Evolutionary conservation across 768 basidiomycete genomes (phyloP).

Genomic region (Lanmaoa pseudosensibilis): DNA sequence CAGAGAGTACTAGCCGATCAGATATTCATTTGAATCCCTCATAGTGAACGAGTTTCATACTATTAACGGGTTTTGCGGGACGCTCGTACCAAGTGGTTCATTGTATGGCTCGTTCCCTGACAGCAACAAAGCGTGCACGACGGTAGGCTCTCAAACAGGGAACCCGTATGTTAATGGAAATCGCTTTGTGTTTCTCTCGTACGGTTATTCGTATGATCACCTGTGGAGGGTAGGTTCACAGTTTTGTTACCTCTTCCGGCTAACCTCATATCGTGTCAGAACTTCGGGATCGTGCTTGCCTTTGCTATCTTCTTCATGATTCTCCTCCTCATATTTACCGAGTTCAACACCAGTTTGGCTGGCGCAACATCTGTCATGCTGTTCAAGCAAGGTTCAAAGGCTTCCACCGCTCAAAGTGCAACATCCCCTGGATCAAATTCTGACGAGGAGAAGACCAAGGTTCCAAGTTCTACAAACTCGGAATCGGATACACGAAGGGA

Average conservation of each 20-base stretch:
- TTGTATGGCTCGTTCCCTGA: constrained; percentile 57
- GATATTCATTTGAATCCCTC: constrained; percentile 64
- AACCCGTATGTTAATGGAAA: constrained; percentile 61
- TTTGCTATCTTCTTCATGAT: constrained; percentile 61
- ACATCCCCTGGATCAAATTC: constrained; percentile 18
- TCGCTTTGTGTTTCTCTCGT: constrained; percentile 48
- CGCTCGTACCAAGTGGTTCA: constrained; percentile 60
- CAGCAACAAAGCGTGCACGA: constrained; percentile 74
- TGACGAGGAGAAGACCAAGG: constrained; percentile 32
- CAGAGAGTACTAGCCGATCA: constrained; percentile 44
- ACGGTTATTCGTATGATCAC: constrained; percentile 44
- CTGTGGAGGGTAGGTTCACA: constrained; percentile 45
- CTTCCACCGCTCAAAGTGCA: constrained; percentile 1
- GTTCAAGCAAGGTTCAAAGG: constrained; percentile 61
- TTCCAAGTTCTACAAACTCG: neutral
- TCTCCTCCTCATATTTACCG: constrained; percentile 58
- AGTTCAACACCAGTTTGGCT: constrained; percentile 44
- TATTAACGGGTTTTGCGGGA: constrained; percentile 58
- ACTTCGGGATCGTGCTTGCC: constrained; percentile 67
- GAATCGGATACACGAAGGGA: constrained; percentile 6
- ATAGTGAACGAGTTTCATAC: constrained; percentile 83
- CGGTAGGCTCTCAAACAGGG: constrained; percentile 64
- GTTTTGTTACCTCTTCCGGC: neutral
- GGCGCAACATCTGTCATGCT: constrained; percentile 48
- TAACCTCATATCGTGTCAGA: constrained; percentile 36